Evolutionary conservation across 306 rosid species (phyloP).

Genomic region (Crotalaria pallida): DNA sequence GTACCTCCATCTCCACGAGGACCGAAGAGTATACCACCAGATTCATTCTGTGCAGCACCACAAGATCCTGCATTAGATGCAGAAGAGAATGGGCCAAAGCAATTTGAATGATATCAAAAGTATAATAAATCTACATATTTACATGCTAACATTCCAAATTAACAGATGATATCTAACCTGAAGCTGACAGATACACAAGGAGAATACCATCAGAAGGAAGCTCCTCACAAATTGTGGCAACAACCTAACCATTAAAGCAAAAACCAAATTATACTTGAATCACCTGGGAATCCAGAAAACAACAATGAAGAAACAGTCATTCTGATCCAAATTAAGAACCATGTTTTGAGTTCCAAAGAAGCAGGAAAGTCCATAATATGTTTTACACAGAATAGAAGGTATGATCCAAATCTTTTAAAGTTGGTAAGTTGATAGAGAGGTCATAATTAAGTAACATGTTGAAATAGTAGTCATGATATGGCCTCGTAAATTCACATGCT

Average conservation of each 20-base stretch:
- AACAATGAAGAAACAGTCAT: conserved; percentile 1
- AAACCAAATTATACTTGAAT: conserved; percentile 1
- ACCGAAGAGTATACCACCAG: conserved; percentile 61
- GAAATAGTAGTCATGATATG: background rate
- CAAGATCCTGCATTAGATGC: conserved; percentile 43
- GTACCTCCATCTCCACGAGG: conserved; percentile 72
- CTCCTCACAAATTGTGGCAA: conserved; percentile 97
- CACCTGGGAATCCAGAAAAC: background rate
- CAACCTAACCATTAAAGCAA: conserved; percentile 54
- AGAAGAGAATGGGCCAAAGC: conserved; percentile 35
- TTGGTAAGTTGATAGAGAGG: background rate
- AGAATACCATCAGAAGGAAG: conserved; percentile 88
- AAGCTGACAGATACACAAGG: conserved; percentile 84
- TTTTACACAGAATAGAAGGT: background rate
- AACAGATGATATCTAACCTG: conserved; percentile 50
- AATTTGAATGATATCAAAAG: conserved; percentile 20
- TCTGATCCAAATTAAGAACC: background rate
- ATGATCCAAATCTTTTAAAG: background rate
- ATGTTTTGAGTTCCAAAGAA: conserved; percentile 10
- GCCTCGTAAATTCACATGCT: background rate
- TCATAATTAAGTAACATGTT: background rate
- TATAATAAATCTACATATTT: background rate
- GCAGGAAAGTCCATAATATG: background rate
- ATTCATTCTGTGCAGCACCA: conserved; percentile 32
- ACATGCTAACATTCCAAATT: background rate